A percentile compares a stretch with the other conserved stretches of the same genome.
phyloP scores from a whole-genome alignment of 2,329 filamentous ascomycete species.

The Alternaria sp. region DNA sequence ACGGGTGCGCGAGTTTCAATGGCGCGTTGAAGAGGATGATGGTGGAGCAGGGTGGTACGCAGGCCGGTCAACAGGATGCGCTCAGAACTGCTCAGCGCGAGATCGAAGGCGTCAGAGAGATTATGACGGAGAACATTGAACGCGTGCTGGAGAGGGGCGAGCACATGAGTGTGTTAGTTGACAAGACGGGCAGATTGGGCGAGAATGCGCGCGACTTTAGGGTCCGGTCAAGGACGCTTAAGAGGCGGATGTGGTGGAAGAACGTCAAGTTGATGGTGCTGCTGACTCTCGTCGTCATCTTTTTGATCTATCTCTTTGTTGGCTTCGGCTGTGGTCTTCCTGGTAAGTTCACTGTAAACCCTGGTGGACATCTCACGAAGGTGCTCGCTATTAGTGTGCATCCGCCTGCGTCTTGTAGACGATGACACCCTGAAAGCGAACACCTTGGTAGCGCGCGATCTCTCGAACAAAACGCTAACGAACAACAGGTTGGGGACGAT shows the following conservation, averaged over 20 bases:
- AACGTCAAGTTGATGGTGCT: constrained; percentile 94
- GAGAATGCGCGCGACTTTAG: constrained; percentile 90
- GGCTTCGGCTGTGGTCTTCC: constrained; percentile 76
- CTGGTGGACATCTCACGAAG: too few species aligned
- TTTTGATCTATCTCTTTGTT: constrained; percentile 73
- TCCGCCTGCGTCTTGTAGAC: background rate
- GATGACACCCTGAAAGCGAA: background rate
- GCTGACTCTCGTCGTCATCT: constrained; percentile 72
- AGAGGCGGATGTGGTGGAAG: constrained; percentile 99
- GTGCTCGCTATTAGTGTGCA: background rate
- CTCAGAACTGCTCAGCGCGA: constrained; percentile 83
- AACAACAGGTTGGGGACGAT: constrained; percentile 46
- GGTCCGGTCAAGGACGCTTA: constrained; percentile 81
- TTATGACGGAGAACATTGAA: constrained; percentile 97
- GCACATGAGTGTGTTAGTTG: constrained; percentile 89
- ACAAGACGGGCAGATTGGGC: constrained; percentile 93
- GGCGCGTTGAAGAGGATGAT: constrained; percentile 76
- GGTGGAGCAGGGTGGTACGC: constrained; percentile 81
- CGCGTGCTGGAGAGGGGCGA: constrained; percentile 84
- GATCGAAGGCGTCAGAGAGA: constrained; percentile 89
- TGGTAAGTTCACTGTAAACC: constrained; percentile 45
- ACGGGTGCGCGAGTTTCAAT: constrained; percentile 91
- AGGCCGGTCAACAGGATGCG: constrained; percentile 74
- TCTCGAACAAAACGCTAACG: constrained; percentile 19
- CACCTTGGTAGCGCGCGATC: background rate